Evolutionary conservation across 208 protist genomes (phyloP).

Genomic region (Trypanosoma brucei): DNA sequence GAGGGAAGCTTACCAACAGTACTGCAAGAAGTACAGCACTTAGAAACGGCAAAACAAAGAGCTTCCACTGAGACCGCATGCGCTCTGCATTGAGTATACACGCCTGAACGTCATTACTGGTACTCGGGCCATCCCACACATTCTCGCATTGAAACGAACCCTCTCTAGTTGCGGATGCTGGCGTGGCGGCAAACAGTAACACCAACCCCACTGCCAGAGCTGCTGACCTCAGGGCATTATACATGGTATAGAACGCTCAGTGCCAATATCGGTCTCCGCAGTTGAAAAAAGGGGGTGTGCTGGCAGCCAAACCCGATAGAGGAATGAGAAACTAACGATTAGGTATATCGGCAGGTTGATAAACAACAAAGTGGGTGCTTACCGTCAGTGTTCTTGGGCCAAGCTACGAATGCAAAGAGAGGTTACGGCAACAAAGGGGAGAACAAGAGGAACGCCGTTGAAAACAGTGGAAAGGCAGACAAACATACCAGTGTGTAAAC

Average conservation of each 20-base stretch:
- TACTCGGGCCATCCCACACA: conserved; percentile 52
- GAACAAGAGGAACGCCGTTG: too few species aligned
- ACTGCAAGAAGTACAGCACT: conserved; percentile 50
- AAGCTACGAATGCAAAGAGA: too few species aligned
- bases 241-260: neutral
- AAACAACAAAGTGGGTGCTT: too few species aligned
- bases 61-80: conserved; percentile 42
- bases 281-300: neutral
- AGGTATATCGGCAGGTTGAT: too few species aligned
- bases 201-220: neutral
- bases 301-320: neutral
- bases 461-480: too few species aligned
- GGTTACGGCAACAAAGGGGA: too few species aligned
- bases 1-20: conserved; percentile 44
- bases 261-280: neutral
- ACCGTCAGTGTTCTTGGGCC: too few species aligned
- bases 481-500: too few species aligned
- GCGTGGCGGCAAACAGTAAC: neutral
- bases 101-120: conserved; percentile 43
- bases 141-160: conserved; percentile 48
- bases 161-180: neutral
- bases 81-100: conserved; percentile 52
- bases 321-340: neutral
- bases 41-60: conserved; percentile 61
- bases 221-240: neutral